Conservation (phyloP, 495 filamentous ascomycete genomes). For the Acidiella bohemica region DNA sequence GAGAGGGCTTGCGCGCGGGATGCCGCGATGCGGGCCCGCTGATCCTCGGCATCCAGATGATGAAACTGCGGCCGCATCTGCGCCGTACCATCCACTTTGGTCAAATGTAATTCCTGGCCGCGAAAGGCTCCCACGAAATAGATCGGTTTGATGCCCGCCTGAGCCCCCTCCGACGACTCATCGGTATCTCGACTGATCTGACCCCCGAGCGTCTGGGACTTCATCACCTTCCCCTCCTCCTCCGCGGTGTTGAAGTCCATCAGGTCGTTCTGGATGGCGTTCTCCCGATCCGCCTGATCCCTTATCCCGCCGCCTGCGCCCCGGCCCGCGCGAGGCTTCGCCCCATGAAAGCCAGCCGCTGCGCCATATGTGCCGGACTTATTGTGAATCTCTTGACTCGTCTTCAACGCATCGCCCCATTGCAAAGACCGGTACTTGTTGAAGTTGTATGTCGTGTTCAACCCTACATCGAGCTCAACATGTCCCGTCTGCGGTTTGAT, state of each 20-base stretch:
- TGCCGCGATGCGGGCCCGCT: slow-evolving; percentile 28
- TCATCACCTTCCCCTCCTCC: slow-evolving; percentile 38
- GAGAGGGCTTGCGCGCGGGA: neutral
- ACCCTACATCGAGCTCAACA: slow-evolving; percentile 61
- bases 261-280: neutral
- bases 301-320: slow-evolving; percentile 32
- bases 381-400: slow-evolving; percentile 10
- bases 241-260: slow-evolving; percentile 36
- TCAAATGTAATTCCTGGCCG: slow-evolving; percentile 54
- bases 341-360: slow-evolving; percentile 38
- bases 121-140: slow-evolving; percentile 64
- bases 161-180: slow-evolving; percentile 10
- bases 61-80: slow-evolving; percentile 64
- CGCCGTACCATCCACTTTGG: slow-evolving; percentile 50
- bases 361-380: slow-evolving; percentile 31
- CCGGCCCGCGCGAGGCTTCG: slow-evolving; percentile 23
- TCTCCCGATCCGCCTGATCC: slow-evolving; percentile 25
- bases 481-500: slow-evolving; percentile 55
- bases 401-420: slow-evolving; percentile 34
- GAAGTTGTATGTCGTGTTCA: slow-evolving; percentile 48
- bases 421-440: slow-evolving; percentile 48
- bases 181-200: slow-evolving; percentile 42
- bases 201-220: slow-evolving; percentile 52
- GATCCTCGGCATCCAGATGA: slow-evolving; percentile 56
- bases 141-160: slow-evolving; percentile 44